Conservation (phyloP, 805 yeast genomes). For the Candida xyloterini region DNA sequence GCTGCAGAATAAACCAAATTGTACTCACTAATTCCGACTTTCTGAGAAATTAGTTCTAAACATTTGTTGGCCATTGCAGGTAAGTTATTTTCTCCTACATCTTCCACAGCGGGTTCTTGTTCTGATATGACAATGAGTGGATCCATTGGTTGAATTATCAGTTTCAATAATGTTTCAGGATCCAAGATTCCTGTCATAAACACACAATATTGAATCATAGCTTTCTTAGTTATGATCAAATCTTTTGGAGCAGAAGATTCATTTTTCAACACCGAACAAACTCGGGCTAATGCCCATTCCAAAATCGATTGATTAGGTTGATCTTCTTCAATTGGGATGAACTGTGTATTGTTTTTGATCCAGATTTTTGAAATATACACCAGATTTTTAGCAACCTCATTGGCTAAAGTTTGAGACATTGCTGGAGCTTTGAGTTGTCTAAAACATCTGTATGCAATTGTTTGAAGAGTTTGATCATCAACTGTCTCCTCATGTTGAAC, state of each 20-base stretch:
- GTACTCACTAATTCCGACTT: slow-evolving; percentile 70
- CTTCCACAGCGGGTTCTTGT: slow-evolving; percentile 31
- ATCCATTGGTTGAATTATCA: slow-evolving; percentile 36
- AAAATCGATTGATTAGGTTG: slow-evolving; percentile 36
- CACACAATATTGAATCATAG: slow-evolving; percentile 69
- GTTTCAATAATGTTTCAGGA: slow-evolving; percentile 37
- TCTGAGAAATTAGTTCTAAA: slow-evolving; percentile 59
- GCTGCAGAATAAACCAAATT: slow-evolving; percentile 60
- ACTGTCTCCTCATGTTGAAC: slow-evolving; percentile 37
- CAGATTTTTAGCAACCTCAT: slow-evolving; percentile 64
- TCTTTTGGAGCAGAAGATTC: slow-evolving; percentile 54
- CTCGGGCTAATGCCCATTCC: slow-evolving; percentile 62
- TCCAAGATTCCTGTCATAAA: slow-evolving; percentile 51
- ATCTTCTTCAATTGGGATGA: slow-evolving; percentile 29
- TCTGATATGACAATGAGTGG: slow-evolving; percentile 36
- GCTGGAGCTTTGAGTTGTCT: slow-evolving; percentile 83
- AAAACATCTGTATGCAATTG: slow-evolving; percentile 61
- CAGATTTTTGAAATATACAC: slow-evolving; percentile 60
- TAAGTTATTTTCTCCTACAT: slow-evolving; percentile 32
- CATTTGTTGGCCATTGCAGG: slow-evolving; percentile 56
- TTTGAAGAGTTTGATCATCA: slow-evolving; percentile 49
- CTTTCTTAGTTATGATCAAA: slow-evolving; percentile 57
- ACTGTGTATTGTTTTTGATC: slow-evolving; percentile 45
- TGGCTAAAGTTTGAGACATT: slow-evolving; percentile 59
- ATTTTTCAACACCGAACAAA: slow-evolving; percentile 61